Evolutionary conservation across 495 filamentous ascomycete species (phyloP).

Genomic region (Podospora pseudoanserina): DNA sequence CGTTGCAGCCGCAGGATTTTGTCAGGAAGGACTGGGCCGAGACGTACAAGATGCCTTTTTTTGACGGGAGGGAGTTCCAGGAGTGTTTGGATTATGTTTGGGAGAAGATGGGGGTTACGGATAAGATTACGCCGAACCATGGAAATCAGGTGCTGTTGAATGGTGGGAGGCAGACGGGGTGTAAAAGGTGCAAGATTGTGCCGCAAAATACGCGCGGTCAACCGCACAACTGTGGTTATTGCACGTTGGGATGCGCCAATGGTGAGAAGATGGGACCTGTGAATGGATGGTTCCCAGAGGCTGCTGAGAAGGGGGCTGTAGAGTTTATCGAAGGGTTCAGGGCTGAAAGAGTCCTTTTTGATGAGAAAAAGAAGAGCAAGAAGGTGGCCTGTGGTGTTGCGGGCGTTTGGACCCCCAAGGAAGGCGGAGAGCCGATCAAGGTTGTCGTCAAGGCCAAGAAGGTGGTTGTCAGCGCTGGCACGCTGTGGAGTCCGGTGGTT

Average conservation of each 20-base stretch:
- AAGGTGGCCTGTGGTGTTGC: conserved; percentile 63
- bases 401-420: conserved; percentile 71
- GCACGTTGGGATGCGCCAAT: conserved; percentile 68
- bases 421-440: conserved; percentile 55
- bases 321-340: conserved; percentile 75
- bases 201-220: conserved; percentile 75
- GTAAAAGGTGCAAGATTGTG: conserved; percentile 56
- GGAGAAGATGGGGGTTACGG: conserved; percentile 63
- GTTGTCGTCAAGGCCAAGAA: conserved; percentile 75
- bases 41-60: conserved; percentile 65
- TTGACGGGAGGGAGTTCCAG: conserved; percentile 73
- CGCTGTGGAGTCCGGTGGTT: conserved; percentile 70
- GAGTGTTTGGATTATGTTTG: conserved; percentile 64
- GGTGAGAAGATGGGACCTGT: conserved; percentile 74
- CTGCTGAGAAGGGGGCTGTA: conserved; percentile 62
- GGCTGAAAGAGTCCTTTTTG: conserved; percentile 65
- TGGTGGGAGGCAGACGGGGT: conserved; percentile 73
- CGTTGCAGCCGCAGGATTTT: conserved; percentile 72
- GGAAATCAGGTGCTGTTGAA: conserved; percentile 67
- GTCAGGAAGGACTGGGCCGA: conserved; percentile 80
- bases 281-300: conserved; percentile 74
- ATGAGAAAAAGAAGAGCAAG: conserved; percentile 44
- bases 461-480: conserved; percentile 72
- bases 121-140: conserved; percentile 65
- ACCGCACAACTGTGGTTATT: conserved; percentile 75